Base-by-base conservation (phyloP, 345 rosid species). In the Toxicodendron radicans region DNA sequence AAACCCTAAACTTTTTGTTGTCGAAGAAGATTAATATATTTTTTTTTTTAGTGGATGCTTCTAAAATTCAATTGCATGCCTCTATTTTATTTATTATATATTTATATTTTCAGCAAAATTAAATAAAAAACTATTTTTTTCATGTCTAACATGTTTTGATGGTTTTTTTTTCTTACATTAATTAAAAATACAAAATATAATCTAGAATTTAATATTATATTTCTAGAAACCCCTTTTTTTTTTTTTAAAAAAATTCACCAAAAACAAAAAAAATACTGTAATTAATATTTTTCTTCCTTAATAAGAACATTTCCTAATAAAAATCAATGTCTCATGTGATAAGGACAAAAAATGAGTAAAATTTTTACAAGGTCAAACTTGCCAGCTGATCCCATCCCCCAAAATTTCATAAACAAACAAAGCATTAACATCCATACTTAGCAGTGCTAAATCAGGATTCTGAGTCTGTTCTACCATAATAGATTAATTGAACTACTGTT, bases 301-400 rank as follows among this genome's bases (percentile, higher is more conserved):
- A 27, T 27, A 27, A 27, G 30, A 27, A 27, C 30, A 21, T 16
- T 56, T 56, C 27, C 11, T n/a, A 56, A 56, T 24, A 56, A 7
- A 2, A 23, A 58, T 51, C 16, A 18, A 16, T 14, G 1, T 14
- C 20, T 51, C 18, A 51, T 51, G 6, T 12, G 54, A 5, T 9
- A 27, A 30, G 63, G 24, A 10, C 61, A 8, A 1, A 17, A 60
- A 32, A 7, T 3, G 18, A 30, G 18, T 32, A 30, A 60, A 60
- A 35, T 35, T 35, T 60, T 60, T 6, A 60, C 18, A 17, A 18
- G 70, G 20, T 66, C 43, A 66, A 66, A 48, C 8, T 66, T 66
- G 41, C 41, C 41, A 24, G 43, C 57, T 24, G 30, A 3, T 3
- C 7, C 7, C 38, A 4, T 3, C 3, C 7, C 38, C 5, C 35